phyloP scores from a whole-genome alignment of 2,329 filamentous ascomycete species.

The Trichoderma breve region DNA sequence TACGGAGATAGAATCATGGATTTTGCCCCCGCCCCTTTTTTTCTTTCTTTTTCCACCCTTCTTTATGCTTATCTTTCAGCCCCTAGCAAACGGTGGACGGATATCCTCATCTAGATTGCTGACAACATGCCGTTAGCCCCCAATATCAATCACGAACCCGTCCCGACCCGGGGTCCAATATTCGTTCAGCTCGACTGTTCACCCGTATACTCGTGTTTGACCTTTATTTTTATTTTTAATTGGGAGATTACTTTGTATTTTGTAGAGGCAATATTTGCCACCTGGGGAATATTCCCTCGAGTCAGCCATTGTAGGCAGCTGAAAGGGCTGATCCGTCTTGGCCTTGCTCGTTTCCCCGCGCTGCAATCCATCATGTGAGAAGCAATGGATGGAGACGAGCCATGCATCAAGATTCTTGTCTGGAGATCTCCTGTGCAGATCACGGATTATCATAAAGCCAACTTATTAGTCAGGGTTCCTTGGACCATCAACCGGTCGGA shows the following conservation, averaged over 20 bases:
- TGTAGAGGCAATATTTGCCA: neutral
- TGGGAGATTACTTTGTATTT: neutral
- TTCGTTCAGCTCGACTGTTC: neutral
- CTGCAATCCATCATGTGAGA: slow-evolving; percentile 6
- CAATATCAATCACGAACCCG: neutral
- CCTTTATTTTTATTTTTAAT: neutral
- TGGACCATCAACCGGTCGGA: neutral
- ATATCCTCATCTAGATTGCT: slow-evolving; percentile 3
- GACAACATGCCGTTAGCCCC: neutral
- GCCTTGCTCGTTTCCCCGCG: neutral
- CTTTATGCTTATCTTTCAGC: slow-evolving; percentile 14
- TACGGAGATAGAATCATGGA: neutral
- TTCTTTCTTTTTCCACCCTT: neutral
- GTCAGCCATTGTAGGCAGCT: neutral
- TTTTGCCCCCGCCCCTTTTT: neutral
- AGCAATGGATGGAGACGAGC: neutral
- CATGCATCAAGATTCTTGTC: neutral
- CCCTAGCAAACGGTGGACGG: neutral
- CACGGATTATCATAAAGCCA: neutral
- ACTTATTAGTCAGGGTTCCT: neutral
- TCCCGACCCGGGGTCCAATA: neutral
- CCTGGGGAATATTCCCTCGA: neutral
- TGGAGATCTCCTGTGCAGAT: slow-evolving; percentile 1
- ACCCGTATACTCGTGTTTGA: neutral
- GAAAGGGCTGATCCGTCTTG: neutral